Evolutionary conservation across 2,329 filamentous ascomycete species (phyloP), one percentile per base, ranked within the genome.

Genomic region (Trichoderma brevicompactum): DNA sequence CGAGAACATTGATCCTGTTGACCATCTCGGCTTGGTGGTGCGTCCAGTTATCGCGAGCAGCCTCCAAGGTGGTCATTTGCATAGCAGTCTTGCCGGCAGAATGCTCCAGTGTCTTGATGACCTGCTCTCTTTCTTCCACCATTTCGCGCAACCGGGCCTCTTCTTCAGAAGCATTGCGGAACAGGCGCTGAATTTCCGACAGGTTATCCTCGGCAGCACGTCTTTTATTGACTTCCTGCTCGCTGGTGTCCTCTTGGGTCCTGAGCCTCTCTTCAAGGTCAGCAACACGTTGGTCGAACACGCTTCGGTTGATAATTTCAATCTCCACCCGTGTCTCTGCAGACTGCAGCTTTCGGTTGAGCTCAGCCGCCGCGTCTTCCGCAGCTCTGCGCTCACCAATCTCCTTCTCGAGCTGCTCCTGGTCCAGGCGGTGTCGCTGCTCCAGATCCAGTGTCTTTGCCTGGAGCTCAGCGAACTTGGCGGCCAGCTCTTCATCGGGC

Each of bases 141-240:
- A 86, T 83, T 65, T 89, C 84, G 32, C 88, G 83, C 5, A 94
- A 83, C 62, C 89, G 85, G 68, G 84, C 84, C 69, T 91, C 89
- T 73, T 93, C 89, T 72, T 92, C 89, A n/a, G 89, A 86, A 5
- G 89, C 85, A 68, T 88, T 84, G 66, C 87, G 85, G 32, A 92
- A 82, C 23, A 89, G 83, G 63, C 87, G 83, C 75, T 93, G 89
- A n/a, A 88, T 83, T 73, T 94, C 90, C 5, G 88, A 85, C 13
- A 92, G 80, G 67, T 86, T 86, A 72, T 94, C 91, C 74, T 94
- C 90, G 1, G 89, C 88, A 40, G 86, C 82, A 62, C 89, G 85
- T 66, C 90, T 86, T 54, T 79, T 78, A 50, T 83, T 80, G 66
- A 89, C 79, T 71, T 94, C 89, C 60, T 86, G 79, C 68, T 92